A percentile compares a stretch with the other conserved stretches of the same genome.
Conservation (phyloP, 176 grass and related monocot genomes). For the Tillandsia fasciculata region DNA sequence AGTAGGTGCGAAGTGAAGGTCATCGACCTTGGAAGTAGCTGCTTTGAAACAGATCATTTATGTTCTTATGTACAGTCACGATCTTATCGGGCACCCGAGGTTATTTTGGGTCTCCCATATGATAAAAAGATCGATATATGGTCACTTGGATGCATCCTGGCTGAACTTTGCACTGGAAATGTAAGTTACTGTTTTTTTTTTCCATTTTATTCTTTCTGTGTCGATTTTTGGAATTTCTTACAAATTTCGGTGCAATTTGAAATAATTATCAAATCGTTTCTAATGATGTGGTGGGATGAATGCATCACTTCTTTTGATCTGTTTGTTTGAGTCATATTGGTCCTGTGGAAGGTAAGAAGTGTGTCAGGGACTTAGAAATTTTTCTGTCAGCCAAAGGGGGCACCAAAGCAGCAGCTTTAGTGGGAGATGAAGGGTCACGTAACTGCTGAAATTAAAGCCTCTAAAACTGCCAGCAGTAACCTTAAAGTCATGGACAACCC, state of each 20-base stretch:
- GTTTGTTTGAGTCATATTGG: not conserved
- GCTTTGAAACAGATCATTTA: conserved; percentile 42
- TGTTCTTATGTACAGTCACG: conserved; percentile 27
- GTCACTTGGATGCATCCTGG: conserved; percentile 42
- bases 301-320: not conserved
- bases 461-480: no score
- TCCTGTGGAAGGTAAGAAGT: not conserved
- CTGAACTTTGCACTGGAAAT: conserved; percentile 98
- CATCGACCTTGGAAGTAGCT: conserved; percentile 77
- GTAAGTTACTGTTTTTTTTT: conserved; percentile 33
- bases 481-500: no score
- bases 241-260: not conserved
- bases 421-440: no score
- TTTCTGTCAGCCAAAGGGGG: no score
- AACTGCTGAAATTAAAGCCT: no score
- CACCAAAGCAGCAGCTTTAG: no score
- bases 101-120: conserved; percentile 27
- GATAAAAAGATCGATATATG: conserved; percentile 31
- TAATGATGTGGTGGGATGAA: not conserved
- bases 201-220: not conserved
- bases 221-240: not conserved
- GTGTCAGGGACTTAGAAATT: not conserved
- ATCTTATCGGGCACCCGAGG: conserved; percentile 31
- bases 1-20: conserved; percentile 33
- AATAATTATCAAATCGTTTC: not conserved